Evolutionary conservation across 805 yeast genomes (phyloP), one percentile per base, ranked within the genome.

Genomic region (Saturnispora sekii): DNA sequence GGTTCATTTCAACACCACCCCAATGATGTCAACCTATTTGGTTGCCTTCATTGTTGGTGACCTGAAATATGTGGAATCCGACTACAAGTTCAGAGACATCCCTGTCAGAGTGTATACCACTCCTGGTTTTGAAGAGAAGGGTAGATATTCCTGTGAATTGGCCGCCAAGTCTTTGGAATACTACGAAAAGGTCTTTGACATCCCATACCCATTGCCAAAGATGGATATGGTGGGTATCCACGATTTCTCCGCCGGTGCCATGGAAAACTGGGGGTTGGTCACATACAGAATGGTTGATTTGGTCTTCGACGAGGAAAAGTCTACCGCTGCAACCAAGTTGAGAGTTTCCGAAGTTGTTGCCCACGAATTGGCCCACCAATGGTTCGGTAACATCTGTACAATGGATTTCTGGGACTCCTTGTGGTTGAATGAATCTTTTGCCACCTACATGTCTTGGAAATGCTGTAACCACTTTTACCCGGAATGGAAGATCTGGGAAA

Each of bases 321-420:
- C 77, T 8, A 76, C 72, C 51, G 66, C 71, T 6, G 62, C 70
- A 17, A 73, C 74, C 50, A 77, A 81, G 61, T 76, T 79, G 58
- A 80, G 83, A 54, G 90, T 85, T 36, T 81, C 87, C 11, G 84
- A 84, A 59, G 94, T 85, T 35, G 84, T 85, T 40, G 81, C 81
- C 48, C 95, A 86, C 64, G 95, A 85, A 63, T 69, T 85, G 50
- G 95, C 94, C n/a, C 95, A 85, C 64, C 95, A 85, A 65, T 86
- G 95, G 95, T 86, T 85, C 56, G 95, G 95, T 48, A 81, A 86
- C 64, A 72, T 84, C 54, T 93, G 86, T 51, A 86, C 95, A 37
- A 85, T 85, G 94, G 81, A 84, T 55, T 86, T 93, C 86, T 85
- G 95, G 95, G 88, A 85, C 60, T 90, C 84, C 52, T 70, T 85